Evolutionary conservation across 345 rosid genomes (phyloP), one percentile per base, ranked within the genome.

Genomic region (Syzygium grande): DNA sequence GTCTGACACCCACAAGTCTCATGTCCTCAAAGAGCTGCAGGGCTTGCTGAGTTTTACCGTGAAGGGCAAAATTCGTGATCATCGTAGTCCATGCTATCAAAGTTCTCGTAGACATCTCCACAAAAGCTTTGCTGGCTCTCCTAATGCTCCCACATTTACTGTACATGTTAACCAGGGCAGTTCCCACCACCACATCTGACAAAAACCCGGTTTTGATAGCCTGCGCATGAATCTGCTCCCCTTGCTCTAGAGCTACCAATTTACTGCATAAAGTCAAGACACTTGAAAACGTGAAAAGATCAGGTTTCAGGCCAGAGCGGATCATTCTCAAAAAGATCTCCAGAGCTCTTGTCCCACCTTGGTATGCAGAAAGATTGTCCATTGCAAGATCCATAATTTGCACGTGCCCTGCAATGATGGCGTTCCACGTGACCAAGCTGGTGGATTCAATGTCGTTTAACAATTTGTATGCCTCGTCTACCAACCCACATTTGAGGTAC

Each of bases 21-120:
- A 93, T 93, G 58, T 95, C 97, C 90, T 95, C 94, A 49, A 95
- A 93, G 61, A 95, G 94, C 84, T 92, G 90, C 88, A 95, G 87
- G 4, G 94, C 95, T 90, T 90, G 92, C 88, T 52, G 90, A 83
- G 90, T 87, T 56, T 73, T 86, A 14, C 95, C 94, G 49, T 92
- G 93, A 30, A 90, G 90, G 53, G 97, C 92, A 53, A 90, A 89
- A 87, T 90, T 91, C 29, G 91, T 89, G 43, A 95, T 91, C 93
- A 95, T 95, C 16, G 93, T 88, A 84, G 95, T 95, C 95, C 96
- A 93, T 23, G 93, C 91, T 84, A 94, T 92, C 91, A 95, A 84
- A 22, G 94, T 94, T 88, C 93, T 93, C 5, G 87, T 83, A 52
- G 94, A 83, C 94, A 95, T 94, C 90, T 91, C 95, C 65, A 89